phyloP scores from a whole-genome alignment of 257 asterid species.

The Solanum bukasovii region DNA sequence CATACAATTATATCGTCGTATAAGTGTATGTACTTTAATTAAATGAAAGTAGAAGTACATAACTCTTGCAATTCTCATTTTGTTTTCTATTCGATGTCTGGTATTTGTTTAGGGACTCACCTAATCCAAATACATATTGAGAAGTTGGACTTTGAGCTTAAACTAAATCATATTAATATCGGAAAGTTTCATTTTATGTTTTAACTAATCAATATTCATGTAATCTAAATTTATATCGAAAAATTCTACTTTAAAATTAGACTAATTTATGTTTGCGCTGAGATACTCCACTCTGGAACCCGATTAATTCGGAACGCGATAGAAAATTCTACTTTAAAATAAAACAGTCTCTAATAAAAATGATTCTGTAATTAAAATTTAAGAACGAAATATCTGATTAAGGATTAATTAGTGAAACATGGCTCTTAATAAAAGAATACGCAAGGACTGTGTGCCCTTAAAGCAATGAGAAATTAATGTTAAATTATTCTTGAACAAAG shows the following conservation, averaged over 20 bases:
- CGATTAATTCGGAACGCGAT: too few species aligned
- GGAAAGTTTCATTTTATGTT: neutral
- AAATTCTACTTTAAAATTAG: neutral
- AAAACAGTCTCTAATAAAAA: neutral
- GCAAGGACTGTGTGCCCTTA: neutral
- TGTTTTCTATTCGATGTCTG: neutral
- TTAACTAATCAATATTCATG: neutral
- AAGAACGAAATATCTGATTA: neutral
- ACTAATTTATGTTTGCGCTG: neutral
- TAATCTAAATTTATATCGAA: neutral
- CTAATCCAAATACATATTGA: neutral
- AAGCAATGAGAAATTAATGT: neutral
- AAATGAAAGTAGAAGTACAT: neutral
- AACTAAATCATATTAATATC: neutral
- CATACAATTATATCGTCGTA: neutral
- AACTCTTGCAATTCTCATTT: neutral
- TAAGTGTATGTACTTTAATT: neutral
- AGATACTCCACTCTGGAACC: neutral
- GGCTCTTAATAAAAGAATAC: neutral
- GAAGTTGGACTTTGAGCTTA: neutral
- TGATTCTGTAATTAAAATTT: rapidly evolving
- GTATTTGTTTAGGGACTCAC: neutral
- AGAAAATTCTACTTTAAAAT: neutral
- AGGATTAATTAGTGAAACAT: neutral
- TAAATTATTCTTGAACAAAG: neutral